phyloP scores from a whole-genome alignment of 2,329 filamentous ascomycete genomes.

The Neopestalotiopsis clavispora region DNA sequence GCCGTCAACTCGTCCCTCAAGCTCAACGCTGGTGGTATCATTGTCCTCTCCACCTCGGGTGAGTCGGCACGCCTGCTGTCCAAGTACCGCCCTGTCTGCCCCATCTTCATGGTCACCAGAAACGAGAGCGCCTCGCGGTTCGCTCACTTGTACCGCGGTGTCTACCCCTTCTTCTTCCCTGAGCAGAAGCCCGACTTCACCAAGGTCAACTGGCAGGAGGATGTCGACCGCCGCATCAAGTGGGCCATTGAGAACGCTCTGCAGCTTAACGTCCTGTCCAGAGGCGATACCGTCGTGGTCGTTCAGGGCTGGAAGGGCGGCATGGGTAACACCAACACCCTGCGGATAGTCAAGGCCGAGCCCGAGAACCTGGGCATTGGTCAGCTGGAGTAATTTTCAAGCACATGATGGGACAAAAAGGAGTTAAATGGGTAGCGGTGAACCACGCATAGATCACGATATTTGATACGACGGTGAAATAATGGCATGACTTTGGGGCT shows the following conservation, averaged over 20 bases:
- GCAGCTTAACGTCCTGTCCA: constrained; percentile 75
- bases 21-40: constrained; percentile 93
- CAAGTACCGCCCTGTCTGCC: constrained; percentile 98
- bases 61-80: constrained; percentile 93
- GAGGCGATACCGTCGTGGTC: constrained; percentile 78
- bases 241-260: constrained; percentile 92
- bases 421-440: constrained; percentile 7
- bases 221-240: constrained; percentile 96
- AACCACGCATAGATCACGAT: constrained; percentile 11
- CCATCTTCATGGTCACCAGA: constrained; percentile 98
- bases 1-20: constrained; percentile 95
- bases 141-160: constrained; percentile 93
- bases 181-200: constrained; percentile 94
- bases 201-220: constrained; percentile 95
- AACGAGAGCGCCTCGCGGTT: constrained; percentile 85
- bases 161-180: constrained; percentile 95
- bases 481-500: constrained; percentile 7
- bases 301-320: constrained; percentile 92
- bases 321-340: constrained; percentile 89
- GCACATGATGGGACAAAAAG: background rate
- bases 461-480: constrained; percentile 11
- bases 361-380: constrained; percentile 63
- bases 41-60: constrained; percentile 94
- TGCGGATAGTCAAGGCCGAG: constrained; percentile 67
- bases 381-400: constrained; percentile 37